These are phyloP conservation scores for Talaromyces pinophilus DNA, from an alignment of 2,329 filamentous ascomycete species.

Conservation along the genomic window DNA sequence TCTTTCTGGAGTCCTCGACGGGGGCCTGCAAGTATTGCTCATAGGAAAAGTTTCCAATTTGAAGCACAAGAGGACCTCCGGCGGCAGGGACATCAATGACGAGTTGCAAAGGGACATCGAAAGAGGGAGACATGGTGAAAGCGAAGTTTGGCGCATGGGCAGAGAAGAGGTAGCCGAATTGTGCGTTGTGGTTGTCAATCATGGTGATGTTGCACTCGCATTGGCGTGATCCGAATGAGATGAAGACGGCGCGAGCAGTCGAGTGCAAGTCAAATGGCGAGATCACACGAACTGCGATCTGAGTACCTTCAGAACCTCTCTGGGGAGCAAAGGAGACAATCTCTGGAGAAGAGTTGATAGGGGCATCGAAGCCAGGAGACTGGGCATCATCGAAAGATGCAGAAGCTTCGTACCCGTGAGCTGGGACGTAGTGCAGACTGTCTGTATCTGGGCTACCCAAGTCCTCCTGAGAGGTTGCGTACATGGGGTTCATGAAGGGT, in stretches of 20 bases:
- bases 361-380: conserved; percentile 65
- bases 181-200: conserved; percentile 57
- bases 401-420: conserved; percentile 40
- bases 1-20: conserved; percentile 53
- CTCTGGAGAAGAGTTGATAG: conserved; percentile 61
- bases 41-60: conserved; percentile 65
- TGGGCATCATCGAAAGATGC: conserved; percentile 62
- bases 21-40: conserved; percentile 49
- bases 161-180: conserved; percentile 70
- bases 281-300: conserved; percentile 71
- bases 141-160: conserved; percentile 69
- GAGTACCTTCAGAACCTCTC: conserved; percentile 68
- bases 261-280: conserved; percentile 73
- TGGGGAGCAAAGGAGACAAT: conserved; percentile 70
- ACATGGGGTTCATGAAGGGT: conserved; percentile 43
- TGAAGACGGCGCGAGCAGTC: conserved; percentile 55
- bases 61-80: conserved; percentile 51
- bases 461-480: conserved; percentile 45
- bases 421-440: conserved; percentile 42
- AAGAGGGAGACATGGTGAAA: conserved; percentile 57
- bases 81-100: conserved; percentile 61
- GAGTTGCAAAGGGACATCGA: conserved; percentile 61
- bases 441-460: conserved; percentile 45
- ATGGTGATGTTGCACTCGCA: conserved; percentile 68
- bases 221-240: conserved; percentile 78